Conservation (phyloP, 1,284 basidiomycete genomes). For the Rhodotorula sp. region DNA sequence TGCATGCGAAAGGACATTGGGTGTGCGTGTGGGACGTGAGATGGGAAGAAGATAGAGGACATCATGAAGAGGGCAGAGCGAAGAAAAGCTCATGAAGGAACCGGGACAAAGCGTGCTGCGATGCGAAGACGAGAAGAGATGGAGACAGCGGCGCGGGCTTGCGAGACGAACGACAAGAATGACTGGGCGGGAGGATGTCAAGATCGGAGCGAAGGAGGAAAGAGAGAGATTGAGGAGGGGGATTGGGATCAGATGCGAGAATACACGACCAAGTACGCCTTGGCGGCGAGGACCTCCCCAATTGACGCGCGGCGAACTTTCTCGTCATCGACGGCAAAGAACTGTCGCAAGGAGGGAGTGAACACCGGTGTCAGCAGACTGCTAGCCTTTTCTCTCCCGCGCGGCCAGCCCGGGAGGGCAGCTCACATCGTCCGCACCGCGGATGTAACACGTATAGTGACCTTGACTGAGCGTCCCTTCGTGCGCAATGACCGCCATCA, state of each 20-base stretch:
- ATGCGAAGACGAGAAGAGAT: no score
- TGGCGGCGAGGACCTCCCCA: constrained; percentile 32
- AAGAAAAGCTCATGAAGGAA: no score
- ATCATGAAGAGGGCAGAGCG: no score
- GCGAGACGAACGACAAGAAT: no score
- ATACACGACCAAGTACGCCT: constrained; percentile 39
- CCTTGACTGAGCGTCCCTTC: constrained; percentile 93
- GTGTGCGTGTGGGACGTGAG: no score
- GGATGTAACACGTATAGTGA: constrained; percentile 79
- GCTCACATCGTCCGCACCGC: constrained; percentile 22
- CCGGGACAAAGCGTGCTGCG: no score
- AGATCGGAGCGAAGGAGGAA: neutral
- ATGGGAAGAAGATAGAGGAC: no score
- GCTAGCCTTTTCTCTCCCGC: no score
- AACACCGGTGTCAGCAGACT: neutral
- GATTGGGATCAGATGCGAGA: constrained; percentile 10
- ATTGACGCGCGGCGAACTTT: constrained; percentile 34
- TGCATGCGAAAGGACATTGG: no score
- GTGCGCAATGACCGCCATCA: constrained; percentile 92
- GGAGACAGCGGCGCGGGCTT: no score
- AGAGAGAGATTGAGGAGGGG: neutral
- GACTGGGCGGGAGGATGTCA: neutral
- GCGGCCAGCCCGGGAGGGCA: neutral
- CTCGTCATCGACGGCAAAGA: constrained; percentile 39
- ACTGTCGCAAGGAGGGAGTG: constrained; percentile 10